Conservation (phyloP, 1,139 yeast genomes). For the Kodamaea anthophila region DNA sequence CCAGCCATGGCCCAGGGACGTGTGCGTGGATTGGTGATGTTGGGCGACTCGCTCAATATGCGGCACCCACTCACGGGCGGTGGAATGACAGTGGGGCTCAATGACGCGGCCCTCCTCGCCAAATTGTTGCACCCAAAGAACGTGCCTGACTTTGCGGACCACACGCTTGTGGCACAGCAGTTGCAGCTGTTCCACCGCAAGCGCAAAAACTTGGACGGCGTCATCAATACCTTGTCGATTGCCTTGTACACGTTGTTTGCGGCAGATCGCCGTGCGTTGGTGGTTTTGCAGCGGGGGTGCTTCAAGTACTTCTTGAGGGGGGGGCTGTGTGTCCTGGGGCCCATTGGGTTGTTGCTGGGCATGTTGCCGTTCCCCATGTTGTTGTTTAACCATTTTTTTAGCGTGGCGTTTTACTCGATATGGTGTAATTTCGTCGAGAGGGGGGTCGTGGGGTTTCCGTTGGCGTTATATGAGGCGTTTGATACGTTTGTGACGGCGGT, state of each 20-base stretch:
- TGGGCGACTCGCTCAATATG: constrained; percentile 96
- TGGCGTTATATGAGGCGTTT: constrained; percentile 66
- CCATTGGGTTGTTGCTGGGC: constrained; percentile 82
- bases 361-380: constrained; percentile 67
- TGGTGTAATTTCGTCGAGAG: constrained; percentile 59
- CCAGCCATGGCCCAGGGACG: constrained; percentile 62
- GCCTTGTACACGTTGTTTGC: constrained; percentile 89
- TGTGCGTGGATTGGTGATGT: constrained; percentile 69
- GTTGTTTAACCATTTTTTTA: constrained; percentile 78
- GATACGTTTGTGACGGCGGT: constrained; percentile 70
- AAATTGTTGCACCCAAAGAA: constrained; percentile 50
- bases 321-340: constrained; percentile 72
- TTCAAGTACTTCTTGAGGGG: constrained; percentile 80
- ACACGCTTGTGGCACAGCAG: constrained; percentile 46
- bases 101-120: constrained; percentile 71
- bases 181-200: constrained; percentile 65
- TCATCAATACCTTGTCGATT: constrained; percentile 82
- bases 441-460: constrained; percentile 65
- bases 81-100: constrained; percentile 97
- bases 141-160: constrained; percentile 56
- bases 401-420: constrained; percentile 83
- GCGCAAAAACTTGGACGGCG: constrained; percentile 75
- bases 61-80: constrained; percentile 99
- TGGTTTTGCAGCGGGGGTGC: constrained; percentile 79
- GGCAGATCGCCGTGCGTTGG: constrained; percentile 64